Percentiles rank a stretch among this genome's conserved stretches.
Conservation (phyloP, 2,329 filamentous ascomycete genomes). For the Fusarium chaquense region DNA sequence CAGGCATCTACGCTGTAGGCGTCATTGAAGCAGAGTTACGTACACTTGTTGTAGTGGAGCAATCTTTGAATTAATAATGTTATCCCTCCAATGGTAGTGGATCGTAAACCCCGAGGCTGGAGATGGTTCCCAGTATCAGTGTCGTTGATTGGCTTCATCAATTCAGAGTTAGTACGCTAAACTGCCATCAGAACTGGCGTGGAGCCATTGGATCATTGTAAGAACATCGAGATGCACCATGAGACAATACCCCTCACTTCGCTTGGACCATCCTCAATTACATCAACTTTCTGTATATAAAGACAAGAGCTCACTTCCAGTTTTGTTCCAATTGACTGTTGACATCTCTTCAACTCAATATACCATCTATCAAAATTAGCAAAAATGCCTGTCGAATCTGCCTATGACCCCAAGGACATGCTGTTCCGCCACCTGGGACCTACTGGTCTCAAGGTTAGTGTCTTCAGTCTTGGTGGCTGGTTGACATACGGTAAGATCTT, state of each 20-base stretch:
- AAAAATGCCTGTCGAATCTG: conserved; percentile 42
- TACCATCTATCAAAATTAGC: background rate
- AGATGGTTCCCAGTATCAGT: background rate
- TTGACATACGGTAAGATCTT: conserved; percentile 38
- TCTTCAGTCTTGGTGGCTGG: conserved; percentile 46
- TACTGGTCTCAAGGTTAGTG: conserved; percentile 47
- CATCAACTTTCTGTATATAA: conserved; percentile 24
- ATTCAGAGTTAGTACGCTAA: conserved; percentile 14
- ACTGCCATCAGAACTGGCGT: conserved; percentile 25
- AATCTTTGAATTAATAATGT: conserved; percentile 30
- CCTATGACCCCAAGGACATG: conserved; percentile 48
- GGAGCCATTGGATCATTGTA: conserved; percentile 23
- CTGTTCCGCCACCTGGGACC: conserved; percentile 46
- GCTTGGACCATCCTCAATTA: conserved; percentile 25
- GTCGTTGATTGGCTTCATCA: conserved; percentile 13
- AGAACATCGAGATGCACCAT: conserved; percentile 1
- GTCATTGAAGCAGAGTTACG: conserved; percentile 21
- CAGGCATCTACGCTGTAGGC: conserved; percentile 10
- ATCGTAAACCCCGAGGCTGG: background rate
- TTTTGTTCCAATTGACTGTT: background rate
- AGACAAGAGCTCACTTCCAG: background rate
- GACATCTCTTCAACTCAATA: background rate
- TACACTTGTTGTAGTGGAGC: conserved; percentile 1
- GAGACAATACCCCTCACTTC: conserved; percentile 23
- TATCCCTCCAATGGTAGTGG: conserved; percentile 9